Conservation (phyloP, 2,329 filamentous ascomycete genomes). For the Pseudonectria foliicola region DNA sequence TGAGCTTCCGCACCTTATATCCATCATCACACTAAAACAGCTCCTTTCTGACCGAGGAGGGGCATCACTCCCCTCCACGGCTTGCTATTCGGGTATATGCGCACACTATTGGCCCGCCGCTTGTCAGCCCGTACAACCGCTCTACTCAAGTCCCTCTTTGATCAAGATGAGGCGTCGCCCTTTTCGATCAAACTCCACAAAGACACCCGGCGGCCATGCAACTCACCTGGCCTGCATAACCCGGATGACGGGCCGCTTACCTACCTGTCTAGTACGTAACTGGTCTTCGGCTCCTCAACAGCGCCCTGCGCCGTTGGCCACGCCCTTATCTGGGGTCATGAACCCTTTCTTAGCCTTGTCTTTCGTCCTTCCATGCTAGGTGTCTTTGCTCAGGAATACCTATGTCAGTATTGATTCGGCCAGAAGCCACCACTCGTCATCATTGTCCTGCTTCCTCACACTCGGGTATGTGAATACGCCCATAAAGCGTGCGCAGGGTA, state of each 20-base stretch:
- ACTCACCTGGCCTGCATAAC: conserved; percentile 8
- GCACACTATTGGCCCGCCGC: conserved; percentile 20
- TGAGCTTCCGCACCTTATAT: conserved; percentile 12
- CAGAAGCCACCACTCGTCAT: no score
- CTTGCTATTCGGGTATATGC: conserved; percentile 23
- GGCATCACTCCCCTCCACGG: conserved; percentile 9
- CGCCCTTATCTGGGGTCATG: conserved; percentile 19
- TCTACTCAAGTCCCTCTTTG: conserved; percentile 6
- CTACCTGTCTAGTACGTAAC: conserved; percentile 4
- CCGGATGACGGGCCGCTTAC: conserved; percentile 7
- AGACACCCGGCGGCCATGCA: conserved; percentile 4
- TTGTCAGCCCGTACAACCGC: conserved; percentile 13
- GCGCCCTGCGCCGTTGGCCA: conserved; percentile 16
- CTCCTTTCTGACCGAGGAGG: conserved; percentile 6
- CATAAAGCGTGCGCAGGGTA: no score
- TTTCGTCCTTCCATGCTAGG: conserved; percentile 19
- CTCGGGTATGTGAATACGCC: no score
- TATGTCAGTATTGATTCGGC: conserved; percentile 6
- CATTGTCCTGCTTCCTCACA: no score
- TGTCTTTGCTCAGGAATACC: conserved; percentile 11
- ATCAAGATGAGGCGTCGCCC: neutral
- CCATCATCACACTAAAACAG: neutral
- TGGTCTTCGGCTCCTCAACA: conserved; percentile 10
- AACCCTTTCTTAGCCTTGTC: conserved; percentile 21
- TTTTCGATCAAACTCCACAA: conserved; percentile 10